A percentile compares a stretch with the other conserved stretches of the same genome.
Conservation (phyloP, 441 rosid species). For the Eruca vesicaria region DNA sequence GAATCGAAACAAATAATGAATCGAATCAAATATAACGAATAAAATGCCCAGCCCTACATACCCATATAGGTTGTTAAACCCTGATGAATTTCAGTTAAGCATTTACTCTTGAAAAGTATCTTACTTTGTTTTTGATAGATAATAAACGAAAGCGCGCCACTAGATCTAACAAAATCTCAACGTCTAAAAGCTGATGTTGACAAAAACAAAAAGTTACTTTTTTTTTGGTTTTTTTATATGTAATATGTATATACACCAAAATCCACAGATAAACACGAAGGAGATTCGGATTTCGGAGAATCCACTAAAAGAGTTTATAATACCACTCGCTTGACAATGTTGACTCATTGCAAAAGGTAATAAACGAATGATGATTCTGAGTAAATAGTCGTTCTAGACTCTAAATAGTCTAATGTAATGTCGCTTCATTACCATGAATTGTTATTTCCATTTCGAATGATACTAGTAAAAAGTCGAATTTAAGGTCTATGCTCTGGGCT, state of each 20-base stretch:
- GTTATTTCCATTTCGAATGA: background rate
- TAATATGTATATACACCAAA: background rate
- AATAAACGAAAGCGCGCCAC: slow-evolving; percentile 10
- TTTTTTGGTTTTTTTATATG: background rate
- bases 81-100: no score
- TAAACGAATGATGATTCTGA: slow-evolving; percentile 16
- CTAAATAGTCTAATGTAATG: background rate
- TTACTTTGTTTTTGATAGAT: background rate
- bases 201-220: background rate
- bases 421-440: slow-evolving; percentile 3
- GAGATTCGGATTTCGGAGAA: background rate
- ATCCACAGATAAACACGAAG: background rate
- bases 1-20: no score
- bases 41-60: no score
- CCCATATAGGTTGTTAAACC: no score
- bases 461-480: background rate
- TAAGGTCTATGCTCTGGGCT: background rate
- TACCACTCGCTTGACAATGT: slow-evolving; percentile 22
- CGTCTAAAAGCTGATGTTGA: slow-evolving; percentile 13
- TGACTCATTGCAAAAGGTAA: slow-evolving; percentile 19
- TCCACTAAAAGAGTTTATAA: slow-evolving; percentile 13
- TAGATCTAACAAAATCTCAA: slow-evolving; percentile 20
- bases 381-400: slow-evolving; percentile 1
- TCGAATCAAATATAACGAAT: no score
- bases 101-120: no score